phyloP scores from a whole-genome alignment of 768 basidiomycete species.

The Tylopilus rubrobrunneus region DNA sequence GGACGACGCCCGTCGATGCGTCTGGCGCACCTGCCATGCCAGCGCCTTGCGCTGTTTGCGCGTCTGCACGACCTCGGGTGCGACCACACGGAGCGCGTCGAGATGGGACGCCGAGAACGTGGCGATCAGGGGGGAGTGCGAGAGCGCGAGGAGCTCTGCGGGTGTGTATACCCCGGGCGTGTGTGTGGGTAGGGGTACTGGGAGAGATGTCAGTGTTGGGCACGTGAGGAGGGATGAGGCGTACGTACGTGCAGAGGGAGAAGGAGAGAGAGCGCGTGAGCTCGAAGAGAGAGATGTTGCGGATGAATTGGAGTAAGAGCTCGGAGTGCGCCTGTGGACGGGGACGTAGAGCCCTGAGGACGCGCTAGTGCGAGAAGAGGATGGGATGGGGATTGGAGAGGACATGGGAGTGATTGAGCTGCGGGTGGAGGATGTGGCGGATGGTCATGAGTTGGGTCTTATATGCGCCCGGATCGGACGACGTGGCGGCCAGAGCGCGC shows the following conservation, averaged over 20 bases:
- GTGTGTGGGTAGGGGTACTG: neutral
- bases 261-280: conserved; percentile 3
- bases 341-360: conserved; percentile 35
- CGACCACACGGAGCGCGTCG: conserved; percentile 13
- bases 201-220: neutral
- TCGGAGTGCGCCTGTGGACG: conserved; percentile 34
- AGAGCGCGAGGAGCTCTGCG: conserved; percentile 22
- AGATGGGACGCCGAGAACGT: conserved; percentile 3
- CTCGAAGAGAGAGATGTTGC: conserved; percentile 7
- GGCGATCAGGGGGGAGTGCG: conserved; percentile 21
- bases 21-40: conserved; percentile 18
- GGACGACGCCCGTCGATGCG: conserved; percentile 1
- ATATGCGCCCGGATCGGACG: neutral
- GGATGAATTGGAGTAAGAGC: conserved; percentile 6
- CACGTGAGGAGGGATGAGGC: neutral
- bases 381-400: conserved; percentile 17
- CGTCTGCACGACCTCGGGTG: conserved; percentile 27
- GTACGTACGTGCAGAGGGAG: conserved; percentile 2
- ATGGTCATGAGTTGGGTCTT: neutral
- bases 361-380: conserved; percentile 2
- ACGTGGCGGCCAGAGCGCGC: neutral
- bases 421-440: neutral
- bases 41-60: conserved; percentile 25
- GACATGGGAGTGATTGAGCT: conserved; percentile 16
- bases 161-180: conserved; percentile 23